Conservation (phyloP, 257 asterid genomes). For the Euphrasia confusa region DNA sequence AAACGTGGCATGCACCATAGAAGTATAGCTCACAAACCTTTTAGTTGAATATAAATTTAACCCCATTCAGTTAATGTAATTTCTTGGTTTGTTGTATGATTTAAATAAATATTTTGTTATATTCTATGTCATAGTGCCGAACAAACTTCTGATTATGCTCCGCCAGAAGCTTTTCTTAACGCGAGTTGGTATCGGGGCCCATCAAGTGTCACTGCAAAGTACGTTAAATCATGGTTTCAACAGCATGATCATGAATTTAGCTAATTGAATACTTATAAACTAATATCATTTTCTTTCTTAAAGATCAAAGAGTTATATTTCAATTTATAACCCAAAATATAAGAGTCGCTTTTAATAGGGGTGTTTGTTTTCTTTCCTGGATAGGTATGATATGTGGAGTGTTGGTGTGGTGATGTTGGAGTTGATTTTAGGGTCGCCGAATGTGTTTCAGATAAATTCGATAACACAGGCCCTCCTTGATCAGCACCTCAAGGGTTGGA, state of each 20-base stretch:
- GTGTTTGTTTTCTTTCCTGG: conserved; percentile 23
- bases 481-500: conserved; percentile 91
- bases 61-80: neutral
- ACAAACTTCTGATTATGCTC: conserved; percentile 87
- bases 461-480: conserved; percentile 85
- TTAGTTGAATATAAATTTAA: neutral
- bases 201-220: conserved; percentile 62
- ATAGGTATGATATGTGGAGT: conserved; percentile 99
- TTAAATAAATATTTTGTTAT: conserved; percentile 8
- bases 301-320: conserved; percentile 1
- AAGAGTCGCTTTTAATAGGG: conserved; percentile 20
- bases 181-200: conserved; percentile 81
- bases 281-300: neutral
- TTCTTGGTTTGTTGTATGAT: conserved; percentile 15
- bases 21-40: conserved; percentile 1
- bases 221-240: conserved; percentile 32
- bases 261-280: conserved; percentile 8
- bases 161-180: conserved; percentile 92
- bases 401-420: conserved; percentile 91
- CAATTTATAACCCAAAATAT: conserved; percentile 7
- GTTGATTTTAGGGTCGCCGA: conserved; percentile 89
- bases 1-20: conserved; percentile 5
- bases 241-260: conserved; percentile 13
- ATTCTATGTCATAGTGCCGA: conserved; percentile 53
- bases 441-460: conserved; percentile 80